Percentiles rank a stretch among this genome's conserved stretches.
These are phyloP conservation scores for Nothophytophthora sp. DNA, from an alignment of 352 stramenopile species.

Conservation along the genomic window DNA sequence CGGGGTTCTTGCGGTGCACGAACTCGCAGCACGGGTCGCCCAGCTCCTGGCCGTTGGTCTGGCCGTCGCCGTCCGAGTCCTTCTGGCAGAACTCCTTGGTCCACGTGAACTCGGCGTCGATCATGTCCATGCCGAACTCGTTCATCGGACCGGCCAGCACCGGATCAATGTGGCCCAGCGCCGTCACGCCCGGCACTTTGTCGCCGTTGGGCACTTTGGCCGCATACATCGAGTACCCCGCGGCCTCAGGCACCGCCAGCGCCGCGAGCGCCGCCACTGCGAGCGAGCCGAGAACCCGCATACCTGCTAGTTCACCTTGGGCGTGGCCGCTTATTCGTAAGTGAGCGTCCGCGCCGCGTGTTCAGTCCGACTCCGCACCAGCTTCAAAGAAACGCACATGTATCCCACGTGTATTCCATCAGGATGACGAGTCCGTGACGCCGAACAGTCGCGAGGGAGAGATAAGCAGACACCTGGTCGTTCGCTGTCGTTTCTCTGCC, in stretches of 20 bases:
- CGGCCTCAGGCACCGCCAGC: neutral
- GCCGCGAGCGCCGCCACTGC: neutral
- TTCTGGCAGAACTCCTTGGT: conserved; percentile 31
- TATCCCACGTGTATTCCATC: no score
- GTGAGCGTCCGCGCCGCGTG: no score
- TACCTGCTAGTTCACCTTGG: no score
- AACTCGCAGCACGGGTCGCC: conserved; percentile 29
- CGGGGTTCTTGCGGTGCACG: conserved; percentile 14
- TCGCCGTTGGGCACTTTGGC: conserved; percentile 32
- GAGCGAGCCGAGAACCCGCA: no score
- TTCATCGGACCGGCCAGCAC: conserved; percentile 27
- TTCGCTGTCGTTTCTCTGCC: no score
- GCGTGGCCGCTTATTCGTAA: no score
- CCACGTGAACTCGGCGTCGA: conserved; percentile 22
- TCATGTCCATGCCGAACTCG: conserved; percentile 34
- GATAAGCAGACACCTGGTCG: no score
- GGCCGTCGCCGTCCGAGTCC: conserved; percentile 30
- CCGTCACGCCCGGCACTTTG: conserved; percentile 29
- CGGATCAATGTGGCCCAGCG: conserved; percentile 23
- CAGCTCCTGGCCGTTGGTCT: conserved; percentile 33
- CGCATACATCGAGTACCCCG: conserved; percentile 21
- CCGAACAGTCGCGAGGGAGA: no score
- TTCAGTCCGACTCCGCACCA: no score
- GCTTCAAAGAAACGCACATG: no score
- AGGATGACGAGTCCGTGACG: no score